Base-by-base conservation (phyloP, 139 green algal species). In the Chlorella sorokiniana region DNA sequence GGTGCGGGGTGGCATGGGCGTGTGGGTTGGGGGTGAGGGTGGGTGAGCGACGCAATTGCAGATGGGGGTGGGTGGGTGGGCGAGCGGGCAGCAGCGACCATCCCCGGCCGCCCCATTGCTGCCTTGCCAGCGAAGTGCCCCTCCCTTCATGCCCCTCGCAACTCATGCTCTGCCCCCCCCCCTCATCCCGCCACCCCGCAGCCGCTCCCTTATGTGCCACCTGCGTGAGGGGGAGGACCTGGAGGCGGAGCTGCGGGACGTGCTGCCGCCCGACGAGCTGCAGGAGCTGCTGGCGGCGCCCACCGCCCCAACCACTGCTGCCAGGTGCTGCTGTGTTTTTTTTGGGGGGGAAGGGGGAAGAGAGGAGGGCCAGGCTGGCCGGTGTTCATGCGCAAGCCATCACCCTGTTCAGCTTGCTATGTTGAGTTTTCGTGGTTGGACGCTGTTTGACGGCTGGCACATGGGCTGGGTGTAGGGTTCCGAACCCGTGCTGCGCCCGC, bases 231-330 rank as follows among this genome's bases (percentile, higher is more conserved):
- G 73, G 1, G 73, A 81, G 59, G 41, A 71, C 75, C 75, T 81
- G 75, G 59, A 48, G 27, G 75, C 29, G 6, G 75, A 81, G 75
- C 75, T 81, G 69, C 70, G 76, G 76, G 75, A 54, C 2, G 65
- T 84, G 31, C 63, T 91, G 35, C 45, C 4, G 37, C 48, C 75
- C 11, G 33, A 83, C 29, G 87, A 91, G 59, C 44, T 86, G 48
- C 38, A 71, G 42, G 45, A 38, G 23, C 62, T 91, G 16, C 23
- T 91, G 83, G 33, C 48, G 8, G 69, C 87, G 1, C 70, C 0
- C 86, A 91, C 79, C 56, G 78, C 29, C 87, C 87, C 42, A 83
- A 83, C 78, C 77, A 83, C 48, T 52, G 63, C 42, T 44, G 74
- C 63, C 78, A 83, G 78, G 78, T 83, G 52, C 48, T 59, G 48